These are phyloP conservation scores for Trypanosoma mega DNA, from an alignment of 208 protist species.

Conservation along the genomic window DNA sequence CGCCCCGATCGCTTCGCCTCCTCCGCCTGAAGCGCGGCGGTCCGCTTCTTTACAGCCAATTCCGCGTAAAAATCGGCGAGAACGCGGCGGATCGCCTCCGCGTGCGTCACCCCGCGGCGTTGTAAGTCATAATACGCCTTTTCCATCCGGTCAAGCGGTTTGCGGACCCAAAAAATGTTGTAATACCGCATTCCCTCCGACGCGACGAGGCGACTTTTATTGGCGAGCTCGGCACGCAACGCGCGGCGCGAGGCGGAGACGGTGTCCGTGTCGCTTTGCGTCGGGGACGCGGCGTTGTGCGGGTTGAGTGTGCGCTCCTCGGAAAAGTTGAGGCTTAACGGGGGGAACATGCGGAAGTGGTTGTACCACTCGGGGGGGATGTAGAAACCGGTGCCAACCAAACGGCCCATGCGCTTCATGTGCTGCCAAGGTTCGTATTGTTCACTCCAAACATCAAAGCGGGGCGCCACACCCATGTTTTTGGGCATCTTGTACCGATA, in stretches of 20 bases:
- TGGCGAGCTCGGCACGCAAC: constrained; percentile 77
- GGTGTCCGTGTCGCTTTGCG: constrained; percentile 60
- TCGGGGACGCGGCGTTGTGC: constrained; percentile 71
- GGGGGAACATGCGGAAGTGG: constrained; percentile 92
- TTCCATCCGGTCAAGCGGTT: constrained; percentile 91
- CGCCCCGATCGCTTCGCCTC: constrained; percentile 87
- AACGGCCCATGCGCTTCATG: constrained; percentile 86
- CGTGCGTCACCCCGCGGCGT: constrained; percentile 67
- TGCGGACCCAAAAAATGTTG: constrained; percentile 92
- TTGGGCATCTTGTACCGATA: constrained; percentile 78
- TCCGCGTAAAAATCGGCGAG: constrained; percentile 80
- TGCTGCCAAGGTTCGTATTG: constrained; percentile 91
- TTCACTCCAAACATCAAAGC: constrained; percentile 88
- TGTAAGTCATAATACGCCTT: constrained; percentile 83
- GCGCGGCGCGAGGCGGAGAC: constrained; percentile 63
- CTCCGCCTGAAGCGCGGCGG: constrained; percentile 84
- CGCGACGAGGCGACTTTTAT: constrained; percentile 79
- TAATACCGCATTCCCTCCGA: constrained; percentile 92
- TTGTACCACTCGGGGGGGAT: constrained; percentile 92
- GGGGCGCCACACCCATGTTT: constrained; percentile 86
- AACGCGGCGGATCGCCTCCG: constrained; percentile 74
- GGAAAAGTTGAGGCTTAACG: constrained; percentile 87
- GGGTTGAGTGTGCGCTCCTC: constrained; percentile 91
- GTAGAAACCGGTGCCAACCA: constrained; percentile 91
- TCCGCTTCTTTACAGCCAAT: constrained; percentile 79